Evolutionary conservation across 768 basidiomycete species (phyloP), one percentile per base, ranked within the genome.

Genomic region (Dioszegia crocea): DNA sequence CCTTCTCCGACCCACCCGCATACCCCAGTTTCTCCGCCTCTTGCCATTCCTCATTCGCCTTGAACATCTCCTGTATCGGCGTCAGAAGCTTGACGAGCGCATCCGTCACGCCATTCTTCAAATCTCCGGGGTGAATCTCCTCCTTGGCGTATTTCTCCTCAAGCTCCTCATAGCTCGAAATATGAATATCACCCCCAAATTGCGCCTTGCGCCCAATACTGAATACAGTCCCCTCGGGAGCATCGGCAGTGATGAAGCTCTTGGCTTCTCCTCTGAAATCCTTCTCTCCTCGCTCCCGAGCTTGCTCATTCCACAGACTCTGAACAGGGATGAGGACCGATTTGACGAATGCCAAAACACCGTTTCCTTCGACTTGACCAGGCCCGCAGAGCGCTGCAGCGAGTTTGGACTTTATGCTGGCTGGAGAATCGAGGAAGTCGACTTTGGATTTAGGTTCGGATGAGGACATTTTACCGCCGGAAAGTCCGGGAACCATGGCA

Each of bases 401-500:
- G 78, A 98, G 84, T 81, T 97, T 98, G 78, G 85, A 86, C 70
- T 87, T 86, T 48, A 97, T 84, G 40, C 81, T 83, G 27, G 89
- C 88, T 0, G 92, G 86, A 3, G 85, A 75, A 77, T 98, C 94
- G 62, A 99, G 85, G 78, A 98, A 90, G 80, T 99, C 96, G 75
- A 98, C 94, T 78, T 99, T 99, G 63, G 89, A 92, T 76, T 96
- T 90, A 29, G 91, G 91, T 67, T 98, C 94, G 0, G 94, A 98
- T 1, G 92, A 87, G 16, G 92, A 96, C 96, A 99, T 98, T 75
- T 99, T 99, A 17, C 91, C 89, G 30, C 93, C 93, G 41, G 86
- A 86, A 31, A 96, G 82, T 43, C 93, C 92, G 29, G 93, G 92
- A 0, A 98, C 91, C 93, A 98, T 98, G 31, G 84, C 81, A 78